Conservation (phyloP, 2,329 filamentous ascomycete genomes). For the Fusarium sp. region DNA sequence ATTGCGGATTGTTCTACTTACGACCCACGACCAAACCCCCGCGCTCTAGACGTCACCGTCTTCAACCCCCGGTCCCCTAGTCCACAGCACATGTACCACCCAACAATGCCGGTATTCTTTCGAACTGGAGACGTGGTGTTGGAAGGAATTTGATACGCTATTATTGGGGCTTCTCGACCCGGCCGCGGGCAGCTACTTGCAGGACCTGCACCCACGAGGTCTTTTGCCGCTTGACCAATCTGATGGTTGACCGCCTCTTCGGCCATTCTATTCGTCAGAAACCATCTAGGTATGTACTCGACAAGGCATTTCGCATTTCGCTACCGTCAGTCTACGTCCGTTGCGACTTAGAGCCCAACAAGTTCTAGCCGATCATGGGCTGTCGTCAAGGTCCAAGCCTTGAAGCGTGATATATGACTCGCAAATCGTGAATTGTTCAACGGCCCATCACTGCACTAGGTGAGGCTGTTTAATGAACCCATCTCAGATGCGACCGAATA, state of each 20-base stretch:
- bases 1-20: constrained; percentile 18
- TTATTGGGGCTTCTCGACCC: constrained; percentile 39
- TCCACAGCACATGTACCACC: constrained; percentile 38
- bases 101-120: constrained; percentile 31
- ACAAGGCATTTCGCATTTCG: constrained; percentile 18
- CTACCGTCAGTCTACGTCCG: constrained; percentile 26
- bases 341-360: constrained; percentile 33
- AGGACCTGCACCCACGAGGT: constrained; percentile 36
- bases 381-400: constrained; percentile 18
- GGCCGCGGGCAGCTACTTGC: constrained; percentile 42
- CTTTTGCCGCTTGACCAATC: constrained; percentile 42
- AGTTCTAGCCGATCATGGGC: constrained; percentile 30
- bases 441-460: constrained; percentile 43
- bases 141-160: constrained; percentile 32
- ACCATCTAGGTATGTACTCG: constrained; percentile 22
- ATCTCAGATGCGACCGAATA: constrained; percentile 46
- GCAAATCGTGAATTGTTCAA: constrained; percentile 38
- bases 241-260: constrained; percentile 47
- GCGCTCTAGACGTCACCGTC: constrained; percentile 45
- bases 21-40: constrained; percentile 30
- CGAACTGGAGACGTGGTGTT: constrained; percentile 35
- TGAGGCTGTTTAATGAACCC: constrained; percentile 47
- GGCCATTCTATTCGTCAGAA: constrained; percentile 40
- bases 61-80: constrained; percentile 23
- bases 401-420: constrained; percentile 44